Evolutionary conservation across 352 stramenopile genomes (phyloP).

Genomic region (Phytophthora citrophthora): DNA sequence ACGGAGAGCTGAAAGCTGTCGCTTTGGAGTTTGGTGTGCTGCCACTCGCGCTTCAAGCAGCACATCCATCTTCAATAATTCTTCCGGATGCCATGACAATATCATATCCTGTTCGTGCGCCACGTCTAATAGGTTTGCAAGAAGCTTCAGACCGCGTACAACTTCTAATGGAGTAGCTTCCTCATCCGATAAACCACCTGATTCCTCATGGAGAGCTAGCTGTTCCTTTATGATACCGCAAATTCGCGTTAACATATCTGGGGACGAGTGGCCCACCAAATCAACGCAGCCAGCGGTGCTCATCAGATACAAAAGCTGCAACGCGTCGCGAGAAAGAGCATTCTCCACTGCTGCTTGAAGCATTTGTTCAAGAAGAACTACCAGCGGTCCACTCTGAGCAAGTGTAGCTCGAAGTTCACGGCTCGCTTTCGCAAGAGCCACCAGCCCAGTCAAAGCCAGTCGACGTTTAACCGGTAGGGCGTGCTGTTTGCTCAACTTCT

Average conservation of each 20-base stretch:
- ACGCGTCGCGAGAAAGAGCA: conserved; percentile 25
- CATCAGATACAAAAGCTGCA: conserved; percentile 35
- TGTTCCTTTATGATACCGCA: conserved; percentile 10
- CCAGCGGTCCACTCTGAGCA: conserved; percentile 29
- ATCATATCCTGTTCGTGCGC: conserved; percentile 25
- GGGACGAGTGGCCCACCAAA: conserved; percentile 17
- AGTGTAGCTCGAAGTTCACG: conserved; percentile 40
- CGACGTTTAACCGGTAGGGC: conserved; percentile 18
- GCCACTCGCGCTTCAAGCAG: conserved; percentile 38
- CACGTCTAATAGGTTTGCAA: conserved; percentile 54
- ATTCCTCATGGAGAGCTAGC: conserved; percentile 3
- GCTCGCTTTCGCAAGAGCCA: conserved; percentile 45
- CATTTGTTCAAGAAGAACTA: conserved; percentile 40
- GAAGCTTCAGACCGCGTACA: conserved; percentile 46
- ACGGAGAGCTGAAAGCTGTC: conserved; percentile 51
- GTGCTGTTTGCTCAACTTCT: conserved; percentile 5
- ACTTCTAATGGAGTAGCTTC: conserved; percentile 18
- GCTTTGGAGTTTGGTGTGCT: conserved; percentile 47
- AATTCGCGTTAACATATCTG: conserved; percentile 20
- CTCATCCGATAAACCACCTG: conserved; percentile 12
- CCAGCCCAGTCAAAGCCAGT: conserved; percentile 42
- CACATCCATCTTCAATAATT: conserved; percentile 32
- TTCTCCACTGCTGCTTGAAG: conserved; percentile 6
- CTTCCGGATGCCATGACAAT: conserved; percentile 35
- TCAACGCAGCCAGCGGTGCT: conserved; percentile 24